A percentile compares a stretch with the other conserved stretches of the same genome.
These are phyloP conservation scores for Phytopythium montanum DNA, from an alignment of 352 stramenopile genomes.

Conservation along the genomic window DNA sequence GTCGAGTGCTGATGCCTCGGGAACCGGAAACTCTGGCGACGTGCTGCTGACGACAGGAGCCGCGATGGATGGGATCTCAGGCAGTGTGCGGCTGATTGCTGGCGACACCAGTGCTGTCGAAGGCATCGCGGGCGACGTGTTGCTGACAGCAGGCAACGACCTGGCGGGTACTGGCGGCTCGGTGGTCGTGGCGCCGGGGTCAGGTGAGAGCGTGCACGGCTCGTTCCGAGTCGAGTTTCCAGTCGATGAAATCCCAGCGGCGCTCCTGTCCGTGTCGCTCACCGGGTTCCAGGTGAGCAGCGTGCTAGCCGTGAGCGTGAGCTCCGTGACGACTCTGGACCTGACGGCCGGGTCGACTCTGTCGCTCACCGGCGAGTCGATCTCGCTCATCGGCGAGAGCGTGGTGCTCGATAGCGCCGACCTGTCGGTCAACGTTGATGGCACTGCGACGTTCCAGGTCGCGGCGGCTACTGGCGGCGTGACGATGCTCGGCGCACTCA, in stretches of 20 bases:
- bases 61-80: constrained; percentile 19
- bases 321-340: constrained; percentile 24
- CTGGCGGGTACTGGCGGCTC: constrained; percentile 27
- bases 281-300: constrained; percentile 30
- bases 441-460: not conserved
- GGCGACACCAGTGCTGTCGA: constrained; percentile 22
- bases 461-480: not conserved
- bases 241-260: not conserved
- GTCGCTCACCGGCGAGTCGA: constrained; percentile 24
- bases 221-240: constrained; percentile 37
- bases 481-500: constrained; percentile 3
- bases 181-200: constrained; percentile 36
- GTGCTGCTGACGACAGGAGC: constrained; percentile 31
- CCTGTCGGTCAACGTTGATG: not conserved
- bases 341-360: constrained; percentile 21
- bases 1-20: not conserved
- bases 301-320: constrained; percentile 26
- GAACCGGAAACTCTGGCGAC: constrained; percentile 34
- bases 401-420: constrained; percentile 4
- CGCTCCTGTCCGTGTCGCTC: constrained; percentile 29
- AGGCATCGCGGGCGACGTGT: constrained; percentile 24
- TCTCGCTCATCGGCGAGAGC: not conserved
- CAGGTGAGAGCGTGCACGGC: constrained; percentile 18
- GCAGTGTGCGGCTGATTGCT: constrained; percentile 22
- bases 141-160: constrained; percentile 34